A percentile compares a stretch with the other conserved stretches of the same genome.
phyloP scores from a whole-genome alignment of 805 yeast genomes.

The Barnettozyma vustinii region DNA sequence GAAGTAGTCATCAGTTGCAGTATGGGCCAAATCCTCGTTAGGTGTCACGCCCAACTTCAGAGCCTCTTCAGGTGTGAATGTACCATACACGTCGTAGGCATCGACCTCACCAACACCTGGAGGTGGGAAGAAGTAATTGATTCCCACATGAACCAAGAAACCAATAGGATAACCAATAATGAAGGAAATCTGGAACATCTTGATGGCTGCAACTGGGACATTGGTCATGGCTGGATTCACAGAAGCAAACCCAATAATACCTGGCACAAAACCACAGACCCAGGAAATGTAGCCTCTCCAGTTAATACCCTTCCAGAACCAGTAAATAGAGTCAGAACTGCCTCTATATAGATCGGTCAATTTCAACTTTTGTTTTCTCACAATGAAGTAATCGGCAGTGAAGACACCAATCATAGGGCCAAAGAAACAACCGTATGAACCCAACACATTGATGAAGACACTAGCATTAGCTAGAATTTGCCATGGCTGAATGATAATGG shows the following conservation, averaged over 20 bases:
- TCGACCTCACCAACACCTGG: slow-evolving; percentile 27
- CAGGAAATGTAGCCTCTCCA: slow-evolving; percentile 37
- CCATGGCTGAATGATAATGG: slow-evolving; percentile 78
- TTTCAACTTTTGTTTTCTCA: slow-evolving; percentile 35
- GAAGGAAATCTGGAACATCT: slow-evolving; percentile 24
- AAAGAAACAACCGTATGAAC: slow-evolving; percentile 31
- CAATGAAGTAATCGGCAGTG: slow-evolving; percentile 30
- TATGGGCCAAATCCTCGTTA: slow-evolving; percentile 10
- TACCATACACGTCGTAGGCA: slow-evolving; percentile 29
- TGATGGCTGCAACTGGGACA: slow-evolving; percentile 24
- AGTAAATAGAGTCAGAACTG: slow-evolving; percentile 32
- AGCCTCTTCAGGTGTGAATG: slow-evolving; percentile 32
- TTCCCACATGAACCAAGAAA: slow-evolving; percentile 20
- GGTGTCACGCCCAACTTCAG: slow-evolving; percentile 27
- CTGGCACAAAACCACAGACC: slow-evolving; percentile 35
- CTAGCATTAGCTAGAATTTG: slow-evolving; percentile 23
- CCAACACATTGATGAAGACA: slow-evolving; percentile 21
- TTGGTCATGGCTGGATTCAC: slow-evolving; percentile 25
- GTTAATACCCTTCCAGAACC: slow-evolving; percentile 39
- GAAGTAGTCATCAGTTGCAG: slow-evolving; percentile 2
- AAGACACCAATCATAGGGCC: slow-evolving; percentile 41
- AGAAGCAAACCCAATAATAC: slow-evolving; percentile 35
- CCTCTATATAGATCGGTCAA: slow-evolving; percentile 36
- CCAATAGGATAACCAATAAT: slow-evolving; percentile 23
- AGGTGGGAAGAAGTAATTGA: slow-evolving; percentile 26